Conservation (phyloP, 2,329 filamentous ascomycete genomes). For the Epichloe sylvatica region DNA sequence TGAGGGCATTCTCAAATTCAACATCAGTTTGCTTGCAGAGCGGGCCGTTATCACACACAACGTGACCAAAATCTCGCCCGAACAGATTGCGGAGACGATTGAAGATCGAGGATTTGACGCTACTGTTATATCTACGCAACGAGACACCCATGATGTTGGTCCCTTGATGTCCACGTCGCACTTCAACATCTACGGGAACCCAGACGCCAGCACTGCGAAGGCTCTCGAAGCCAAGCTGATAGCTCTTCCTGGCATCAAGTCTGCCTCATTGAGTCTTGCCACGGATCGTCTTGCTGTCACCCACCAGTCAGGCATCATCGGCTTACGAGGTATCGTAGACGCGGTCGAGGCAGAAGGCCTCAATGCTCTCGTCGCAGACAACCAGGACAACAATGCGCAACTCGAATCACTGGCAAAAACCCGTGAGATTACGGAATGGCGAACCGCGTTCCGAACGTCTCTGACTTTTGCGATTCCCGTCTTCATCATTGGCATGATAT, state of each 20-base stretch:
- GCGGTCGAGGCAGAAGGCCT: slow-evolving; percentile 67
- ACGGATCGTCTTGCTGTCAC: slow-evolving; percentile 60
- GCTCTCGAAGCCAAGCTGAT: slow-evolving; percentile 55
- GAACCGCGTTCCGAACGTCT: slow-evolving; percentile 63
- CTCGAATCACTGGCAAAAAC: slow-evolving; percentile 93
- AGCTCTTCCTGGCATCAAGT: slow-evolving; percentile 54
- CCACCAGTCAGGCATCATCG: slow-evolving; percentile 57
- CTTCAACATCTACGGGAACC: slow-evolving; percentile 72
- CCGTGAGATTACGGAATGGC: slow-evolving; percentile 90
- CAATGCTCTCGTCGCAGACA: slow-evolving; percentile 80
- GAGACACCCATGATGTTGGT: slow-evolving; percentile 41
- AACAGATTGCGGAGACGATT: slow-evolving; percentile 68
- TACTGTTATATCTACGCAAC: slow-evolving; percentile 60
- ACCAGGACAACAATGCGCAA: slow-evolving; percentile 92
- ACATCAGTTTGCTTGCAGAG: slow-evolving; percentile 87
- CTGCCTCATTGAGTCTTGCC: slow-evolving; percentile 59
- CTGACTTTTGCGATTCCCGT: slow-evolving; percentile 76
- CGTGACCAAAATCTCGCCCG: slow-evolving; percentile 51
- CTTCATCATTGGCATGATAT: slow-evolving; percentile 80
- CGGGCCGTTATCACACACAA: slow-evolving; percentile 82
- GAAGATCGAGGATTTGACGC: slow-evolving; percentile 87
- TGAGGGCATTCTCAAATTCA: slow-evolving; percentile 73
- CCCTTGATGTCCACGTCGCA: slow-evolving; percentile 49
- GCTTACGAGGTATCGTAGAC: slow-evolving; percentile 72
- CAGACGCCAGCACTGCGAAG: slow-evolving; percentile 56